Base-by-base conservation (phyloP, 805 yeast species). In the Scheffersomyces spartinae region DNA sequence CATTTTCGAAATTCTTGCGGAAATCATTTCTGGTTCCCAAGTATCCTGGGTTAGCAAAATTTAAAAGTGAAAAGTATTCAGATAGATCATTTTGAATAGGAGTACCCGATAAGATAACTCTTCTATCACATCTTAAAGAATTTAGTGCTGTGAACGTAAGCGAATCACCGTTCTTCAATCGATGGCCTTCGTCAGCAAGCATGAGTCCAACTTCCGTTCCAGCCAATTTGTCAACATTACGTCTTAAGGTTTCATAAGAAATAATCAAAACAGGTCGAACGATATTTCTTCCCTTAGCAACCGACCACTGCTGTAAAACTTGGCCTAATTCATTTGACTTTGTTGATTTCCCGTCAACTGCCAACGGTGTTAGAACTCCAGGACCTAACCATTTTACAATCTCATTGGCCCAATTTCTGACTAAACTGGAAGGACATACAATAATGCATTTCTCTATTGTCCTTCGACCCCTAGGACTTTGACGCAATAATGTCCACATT, bases 361-460 rank as follows among this genome's bases (percentile, higher is more conserved):
- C 95, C 27, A 91, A 57, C 0, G 96, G 91, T 2, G 91, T 74
- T 6, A 88, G 45, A 0, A 81, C 72, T n/a, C 91, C 95, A 37
- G 78, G 80, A 0, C 98, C 98, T 12, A 88, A 61, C 98, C 98
- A 88, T 50, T 88, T 88, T 20, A 74, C 71, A 26, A 88, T 71
- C 52, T 88, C 98, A 45, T 91, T 88, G 1, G 97, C 97, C 98
- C 98, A 88, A 43, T 88, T 88, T 30, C 84, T 67, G 16, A 88
- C 98, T 39, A 88, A 60, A 7, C 94, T 80, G 0, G 95, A 83
- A 1, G 98, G 98, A 46, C 98, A 88, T 1, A 85, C 96, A 32
- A 88, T 84, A 26, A 88, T 76, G 37, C 88, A 79, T 49, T 91
- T 91, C 27, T 78, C 83, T 10, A 91, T 91, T 1, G 94, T 76